Evolutionary conservation across 306 rosid species (phyloP), one percentile per base, ranked within the genome.

Genomic region (Dryas octopetala): DNA sequence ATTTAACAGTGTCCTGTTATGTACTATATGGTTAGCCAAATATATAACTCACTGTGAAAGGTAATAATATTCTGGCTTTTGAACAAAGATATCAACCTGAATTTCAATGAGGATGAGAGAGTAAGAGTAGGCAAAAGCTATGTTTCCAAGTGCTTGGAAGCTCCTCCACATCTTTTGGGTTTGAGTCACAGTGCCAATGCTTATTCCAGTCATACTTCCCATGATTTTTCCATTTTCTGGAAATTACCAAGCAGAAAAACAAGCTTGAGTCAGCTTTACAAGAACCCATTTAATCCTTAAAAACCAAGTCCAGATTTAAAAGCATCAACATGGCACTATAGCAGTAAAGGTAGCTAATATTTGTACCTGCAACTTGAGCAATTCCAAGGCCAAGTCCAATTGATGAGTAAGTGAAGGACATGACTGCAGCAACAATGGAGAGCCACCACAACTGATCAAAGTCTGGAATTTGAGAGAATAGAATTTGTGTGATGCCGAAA

Each of bases 41-140:
- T 70, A 43, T 23, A 64, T n/a, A 44, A 43, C 7, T 64, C 51
- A 64, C 51, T 64, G 8, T n/a, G 26, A 40, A 44, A 63, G n/a
- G 9, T 44, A 44, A 64, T 7, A 43, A 9, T 64, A 26, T 1
- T 41, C 12, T 43, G 11, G 2, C 1, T 0, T 6, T 15, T 16
- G 0, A 50, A 62, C 10, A 62, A 38, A 9, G 41, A 54, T 54
- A 16, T 81, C 38, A 32, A 80, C 96, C 91, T 91, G 89, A 76
- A 91, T 89, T 80, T 91, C 97, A 47, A 91, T 81, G 11, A 91
- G 90, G 76, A 91, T 80, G 51, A 74, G 59, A 28, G 97, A 89
- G 86, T 84, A 89, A 8, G 89, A 79, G 77, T 86, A 89, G 61
- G 97, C 97, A 74, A 91, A 91, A 68, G 97, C 97, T 38, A 91